phyloP scores from a whole-genome alignment of 208 protist species.

The Zelonia costaricensis region DNA sequence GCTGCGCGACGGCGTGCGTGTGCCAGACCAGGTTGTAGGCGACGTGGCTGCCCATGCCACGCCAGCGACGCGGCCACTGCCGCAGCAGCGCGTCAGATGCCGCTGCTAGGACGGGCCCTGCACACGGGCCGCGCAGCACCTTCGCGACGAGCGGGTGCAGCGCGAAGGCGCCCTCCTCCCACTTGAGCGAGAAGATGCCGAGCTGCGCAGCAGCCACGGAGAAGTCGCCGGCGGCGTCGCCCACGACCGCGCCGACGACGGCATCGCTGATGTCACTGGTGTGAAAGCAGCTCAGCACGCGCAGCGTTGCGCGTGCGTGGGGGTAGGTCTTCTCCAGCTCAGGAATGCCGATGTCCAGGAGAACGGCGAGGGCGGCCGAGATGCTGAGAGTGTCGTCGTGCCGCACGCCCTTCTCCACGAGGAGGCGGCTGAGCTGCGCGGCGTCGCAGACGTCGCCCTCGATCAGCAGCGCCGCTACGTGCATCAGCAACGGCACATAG shows the following conservation, averaged over 20 bases:
- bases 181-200: constrained; percentile 65
- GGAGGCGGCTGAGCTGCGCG: constrained; percentile 17
- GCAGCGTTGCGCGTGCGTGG: constrained; percentile 32
- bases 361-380: constrained; percentile 41
- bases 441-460: constrained; percentile 33
- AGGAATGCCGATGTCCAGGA: constrained; percentile 53
- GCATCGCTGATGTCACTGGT: constrained; percentile 54
- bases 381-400: constrained; percentile 60
- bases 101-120: constrained; percentile 10
- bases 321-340: constrained; percentile 42
- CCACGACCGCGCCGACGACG: constrained; percentile 47
- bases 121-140: constrained; percentile 27
- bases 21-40: constrained; percentile 77
- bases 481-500: constrained; percentile 74
- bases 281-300: constrained; percentile 63
- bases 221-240: constrained; percentile 47
- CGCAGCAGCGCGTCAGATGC: constrained; percentile 35
- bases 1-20: constrained; percentile 44
- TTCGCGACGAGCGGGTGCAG: constrained; percentile 63
- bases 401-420: constrained; percentile 34
- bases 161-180: constrained; percentile 60
- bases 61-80: constrained; percentile 82
- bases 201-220: constrained; percentile 37
- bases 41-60: constrained; percentile 51
- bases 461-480: constrained; percentile 53